Percentiles rank a stretch among this genome's conserved stretches.
Conservation (phyloP, 805 yeast genomes). For the Metschnikowia lachancei region DNA sequence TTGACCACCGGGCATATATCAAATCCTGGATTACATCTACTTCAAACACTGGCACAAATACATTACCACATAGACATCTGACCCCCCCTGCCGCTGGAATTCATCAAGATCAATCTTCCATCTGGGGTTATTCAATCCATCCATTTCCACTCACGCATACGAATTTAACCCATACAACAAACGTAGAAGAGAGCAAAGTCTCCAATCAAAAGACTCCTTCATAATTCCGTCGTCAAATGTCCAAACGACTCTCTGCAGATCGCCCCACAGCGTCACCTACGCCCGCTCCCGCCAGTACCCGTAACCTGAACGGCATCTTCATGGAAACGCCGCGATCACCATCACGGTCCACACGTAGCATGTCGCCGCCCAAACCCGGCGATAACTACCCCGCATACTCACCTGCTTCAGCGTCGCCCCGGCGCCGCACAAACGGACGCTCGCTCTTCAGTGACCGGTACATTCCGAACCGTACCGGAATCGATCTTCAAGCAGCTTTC, state of each 20-base stretch:
- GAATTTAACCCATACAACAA: too few relatives aligned
- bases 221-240: background rate
- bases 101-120: too few relatives aligned
- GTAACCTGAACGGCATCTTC: background rate
- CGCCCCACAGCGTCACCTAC: constrained; percentile 7
- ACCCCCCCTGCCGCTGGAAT: too few relatives aligned
- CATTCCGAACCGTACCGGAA: constrained; percentile 83
- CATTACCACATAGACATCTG: too few relatives aligned
- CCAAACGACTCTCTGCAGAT: background rate
- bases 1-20: background rate
- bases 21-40: too few relatives aligned
- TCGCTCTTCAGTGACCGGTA: constrained; percentile 75
- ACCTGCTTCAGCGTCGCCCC: constrained; percentile 40
- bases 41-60: too few relatives aligned
- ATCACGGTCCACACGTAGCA: constrained; percentile 37
- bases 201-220: too few relatives aligned
- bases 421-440: constrained; percentile 46
- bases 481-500: constrained; percentile 84
- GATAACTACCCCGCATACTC: constrained; percentile 24
- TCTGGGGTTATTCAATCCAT: too few relatives aligned
- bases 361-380: constrained; percentile 38
- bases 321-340: constrained; percentile 42
- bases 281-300: background rate
- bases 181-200: too few relatives aligned
- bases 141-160: too few relatives aligned